Base-by-base conservation (phyloP, 1,139 yeast genomes). In the Debaryomycetaceae sp. region DNA sequence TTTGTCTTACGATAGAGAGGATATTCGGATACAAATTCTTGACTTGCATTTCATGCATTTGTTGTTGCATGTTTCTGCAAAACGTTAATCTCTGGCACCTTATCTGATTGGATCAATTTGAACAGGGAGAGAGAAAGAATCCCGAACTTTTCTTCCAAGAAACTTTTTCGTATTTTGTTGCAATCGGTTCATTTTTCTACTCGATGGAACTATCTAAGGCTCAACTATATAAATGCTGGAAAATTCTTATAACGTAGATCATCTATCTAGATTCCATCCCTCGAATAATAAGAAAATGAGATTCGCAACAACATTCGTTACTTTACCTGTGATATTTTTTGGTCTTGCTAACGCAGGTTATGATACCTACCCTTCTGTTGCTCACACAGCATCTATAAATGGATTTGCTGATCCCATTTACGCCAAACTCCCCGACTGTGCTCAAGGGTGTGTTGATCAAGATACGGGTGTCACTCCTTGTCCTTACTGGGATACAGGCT, bases 401-500 rank as follows among this genome's bases (percentile, higher is more conserved):
- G 80, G 80, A 3, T 73, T 75, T 46, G 79, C 79, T 31, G 80
- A 75, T 51, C 74, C 73, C 28, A 67, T 75, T 40, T 61, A 66
- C 51, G 59, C 48, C 39, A 43, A 47, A 9, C 57, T 73, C 31
- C 79, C 79, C 15, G 45, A 52, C 2, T 74, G 79, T 56, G 79
- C 79, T 36, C 52, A 63, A 47, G 51, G 50, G 1, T 73, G 79
- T 60, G 73, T 67, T n/a, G 56, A 53, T 28, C 53, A 55, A 39
- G 56, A 59, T 36, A 62, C 70, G 24, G 58, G 59, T 4, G 54
- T 55, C 34, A 68, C 74, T 5, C 74, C 74, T 28, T 73, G 79
- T 51, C 79, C 79, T 35, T 72, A 73, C 61, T 73, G 79, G 79
- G 79, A 73, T 48, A 69, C 79, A 24, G 79, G 79, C 4, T 73